These are phyloP conservation scores for Danielia oregonensis DNA, from an alignment of 805 yeast species.

Conservation along the genomic window DNA sequence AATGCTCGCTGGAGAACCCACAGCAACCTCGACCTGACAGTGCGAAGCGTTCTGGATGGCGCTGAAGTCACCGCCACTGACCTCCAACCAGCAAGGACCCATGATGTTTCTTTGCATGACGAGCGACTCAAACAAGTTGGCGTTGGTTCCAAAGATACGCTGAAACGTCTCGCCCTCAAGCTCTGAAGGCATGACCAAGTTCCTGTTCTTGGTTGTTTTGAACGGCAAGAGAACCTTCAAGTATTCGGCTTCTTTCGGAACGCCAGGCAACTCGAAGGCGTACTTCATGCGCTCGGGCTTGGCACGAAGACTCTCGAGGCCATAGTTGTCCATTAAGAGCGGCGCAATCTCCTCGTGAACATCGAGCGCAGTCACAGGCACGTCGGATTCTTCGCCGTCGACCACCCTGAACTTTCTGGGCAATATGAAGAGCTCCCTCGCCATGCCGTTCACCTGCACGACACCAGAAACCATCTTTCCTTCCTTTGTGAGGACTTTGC, in stretches of 20 bases:
- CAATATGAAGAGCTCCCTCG: constrained; percentile 70
- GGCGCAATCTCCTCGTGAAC: constrained; percentile 76
- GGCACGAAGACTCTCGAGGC: constrained; percentile 59
- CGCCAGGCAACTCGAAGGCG: constrained; percentile 79
- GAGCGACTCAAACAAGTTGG: constrained; percentile 79
- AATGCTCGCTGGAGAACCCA: constrained; percentile 46
- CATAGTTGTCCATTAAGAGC: constrained; percentile 57
- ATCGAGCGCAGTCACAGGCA: constrained; percentile 51
- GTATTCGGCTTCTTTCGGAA: constrained; percentile 79
- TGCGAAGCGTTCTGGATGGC: constrained; percentile 66
- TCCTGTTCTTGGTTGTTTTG: constrained; percentile 53
- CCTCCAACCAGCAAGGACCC: constrained; percentile 97
- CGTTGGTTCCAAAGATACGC: constrained; percentile 73
- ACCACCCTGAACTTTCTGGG: constrained; percentile 53
- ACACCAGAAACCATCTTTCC: constrained; percentile 65
- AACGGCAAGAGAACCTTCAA: constrained; percentile 74
- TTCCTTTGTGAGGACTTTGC: constrained; percentile 64
- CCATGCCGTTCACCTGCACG: constrained; percentile 67
- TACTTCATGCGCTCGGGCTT: constrained; percentile 74
- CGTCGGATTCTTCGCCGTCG: constrained; percentile 39
- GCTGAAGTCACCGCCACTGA: constrained; percentile 59
- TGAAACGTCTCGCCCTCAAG: constrained; percentile 72
- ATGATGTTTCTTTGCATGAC: constrained; percentile 77
- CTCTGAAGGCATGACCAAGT: constrained; percentile 53
- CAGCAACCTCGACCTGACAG: constrained; percentile 71